Evolutionary conservation across 805 yeast genomes (phyloP), one percentile per base, ranked within the genome.

Genomic region (Candida vartiovaarae): DNA sequence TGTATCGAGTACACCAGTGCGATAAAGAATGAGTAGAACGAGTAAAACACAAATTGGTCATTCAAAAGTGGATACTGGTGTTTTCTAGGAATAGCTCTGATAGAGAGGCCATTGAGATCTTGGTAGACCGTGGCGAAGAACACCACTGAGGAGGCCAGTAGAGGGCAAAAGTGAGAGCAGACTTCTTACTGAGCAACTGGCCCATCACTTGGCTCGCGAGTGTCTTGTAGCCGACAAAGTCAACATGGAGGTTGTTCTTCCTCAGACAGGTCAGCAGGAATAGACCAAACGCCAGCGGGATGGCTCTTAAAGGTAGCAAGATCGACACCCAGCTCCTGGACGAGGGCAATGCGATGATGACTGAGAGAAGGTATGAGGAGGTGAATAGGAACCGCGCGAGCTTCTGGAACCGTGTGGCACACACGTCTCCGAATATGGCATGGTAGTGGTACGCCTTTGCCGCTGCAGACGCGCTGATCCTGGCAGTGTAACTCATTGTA

Each of bases 1-100:
- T 75, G 79, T 2, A 67, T 40, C 6, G 80, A 54, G 57, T 82
- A 84, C 6, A 68, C 32, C 0, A 68, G 30, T 0, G 78, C 74
- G 6, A 71, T 53, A 26, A 67, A 57, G 1, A 63, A 8, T 26
- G 74, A 63, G 36, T 65, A 68, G 53, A 67, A 76, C 74, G 78
- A 75, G 51, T 62, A 75, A 53, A 65, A 77, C 4, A 78, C 68
- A 64, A 62, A 68, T 36, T 66, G 57, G 49, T 70, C 74, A 48
- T 68, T 70, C 38, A 69, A 42, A 35, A 65, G 65, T 4, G 74
- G 71, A 41, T 63, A 68, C 36, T 68, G 64, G 8, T 71, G 68
- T 44, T 57, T 65, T 28, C 65, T 61, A 5, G 71, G 63, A 4
- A 66, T 54, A 8, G 61, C 56, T 26, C 33, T 47, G 50, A 59